Percentiles rank a stretch among this genome's conserved stretches.
These are phyloP conservation scores for Penicillium glabrum DNA, from an alignment of 2,329 filamentous ascomycete species.

Conservation along the genomic window DNA sequence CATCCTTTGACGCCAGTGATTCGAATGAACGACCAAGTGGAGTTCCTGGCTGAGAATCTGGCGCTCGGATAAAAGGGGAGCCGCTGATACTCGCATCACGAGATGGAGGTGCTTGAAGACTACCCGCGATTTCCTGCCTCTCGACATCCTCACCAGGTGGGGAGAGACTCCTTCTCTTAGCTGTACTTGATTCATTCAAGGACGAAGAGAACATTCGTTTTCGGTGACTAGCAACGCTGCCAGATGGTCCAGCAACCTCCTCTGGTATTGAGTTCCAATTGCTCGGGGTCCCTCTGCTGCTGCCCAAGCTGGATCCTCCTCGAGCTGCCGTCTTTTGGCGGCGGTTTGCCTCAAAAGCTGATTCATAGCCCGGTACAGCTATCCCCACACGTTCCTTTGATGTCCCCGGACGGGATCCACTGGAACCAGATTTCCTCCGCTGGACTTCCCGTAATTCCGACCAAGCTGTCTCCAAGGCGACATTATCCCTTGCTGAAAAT, in stretches of 20 bases:
- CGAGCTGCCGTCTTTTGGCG: constrained; percentile 12
- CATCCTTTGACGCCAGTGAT: constrained; percentile 25
- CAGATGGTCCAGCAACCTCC: neutral
- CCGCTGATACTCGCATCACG: constrained; percentile 46
- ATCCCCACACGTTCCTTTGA: constrained; percentile 18
- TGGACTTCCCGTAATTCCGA: constrained; percentile 49
- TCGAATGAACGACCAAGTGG: constrained; percentile 32
- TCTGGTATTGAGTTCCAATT: constrained; percentile 17
- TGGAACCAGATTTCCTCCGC: constrained; percentile 9
- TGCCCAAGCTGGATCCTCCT: constrained; percentile 17
- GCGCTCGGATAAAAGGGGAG: constrained; percentile 49
- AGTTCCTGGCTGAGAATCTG: constrained; percentile 30
- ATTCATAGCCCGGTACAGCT: constrained; percentile 25
- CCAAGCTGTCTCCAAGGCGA: constrained; percentile 78
- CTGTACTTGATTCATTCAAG: constrained; percentile 24
- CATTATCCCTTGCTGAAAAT: constrained; percentile 77
- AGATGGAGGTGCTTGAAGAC: constrained; percentile 26
- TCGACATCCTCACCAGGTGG: constrained; percentile 25
- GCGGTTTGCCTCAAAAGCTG: constrained; percentile 3
- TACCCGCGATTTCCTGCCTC: constrained; percentile 21
- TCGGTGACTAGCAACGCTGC: constrained; percentile 10
- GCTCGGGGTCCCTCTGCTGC: constrained; percentile 19
- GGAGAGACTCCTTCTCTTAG: constrained; percentile 29
- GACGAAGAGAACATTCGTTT: constrained; percentile 38
- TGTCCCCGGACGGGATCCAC: constrained; percentile 5